Evolutionary conservation across 1,284 basidiomycete genomes (phyloP).

Genomic region (Moesziomyces globuligerus): DNA sequence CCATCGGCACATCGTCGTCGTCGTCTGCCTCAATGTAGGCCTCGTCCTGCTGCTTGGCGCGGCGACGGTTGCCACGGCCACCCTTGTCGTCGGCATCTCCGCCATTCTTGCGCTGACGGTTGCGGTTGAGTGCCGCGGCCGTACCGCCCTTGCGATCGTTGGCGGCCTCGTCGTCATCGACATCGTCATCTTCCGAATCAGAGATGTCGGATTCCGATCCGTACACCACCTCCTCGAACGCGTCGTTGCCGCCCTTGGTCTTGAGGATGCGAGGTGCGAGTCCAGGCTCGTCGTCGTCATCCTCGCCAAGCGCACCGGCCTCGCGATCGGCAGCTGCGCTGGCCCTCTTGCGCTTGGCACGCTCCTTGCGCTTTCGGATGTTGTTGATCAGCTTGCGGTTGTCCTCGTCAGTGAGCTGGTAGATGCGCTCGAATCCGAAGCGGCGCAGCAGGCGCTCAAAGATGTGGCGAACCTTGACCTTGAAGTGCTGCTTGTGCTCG

Average conservation of each 20-base stretch:
- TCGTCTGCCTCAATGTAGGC: conserved; percentile 74
- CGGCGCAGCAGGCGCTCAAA: conserved; percentile 94
- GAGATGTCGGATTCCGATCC: conserved; percentile 61
- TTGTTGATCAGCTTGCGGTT: conserved; percentile 83
- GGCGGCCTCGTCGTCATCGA: conserved; percentile 35
- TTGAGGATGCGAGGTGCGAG: conserved; percentile 44
- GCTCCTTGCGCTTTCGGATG: conserved; percentile 90
- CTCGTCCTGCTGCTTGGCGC: conserved; percentile 64
- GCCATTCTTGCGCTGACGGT: conserved; percentile 38
- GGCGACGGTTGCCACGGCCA: conserved; percentile 26
- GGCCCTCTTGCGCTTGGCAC: conserved; percentile 75
- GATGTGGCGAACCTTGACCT: conserved; percentile 93
- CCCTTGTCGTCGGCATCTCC: conserved; percentile 22
- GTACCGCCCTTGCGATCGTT: conserved; percentile 31
- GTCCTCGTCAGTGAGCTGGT: conserved; percentile 74
- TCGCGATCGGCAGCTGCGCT: conserved; percentile 70
- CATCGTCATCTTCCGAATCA: conserved; percentile 57
- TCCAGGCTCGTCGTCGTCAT: conserved; percentile 44
- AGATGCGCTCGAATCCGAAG: conserved; percentile 86
- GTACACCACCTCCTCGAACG: conserved; percentile 66
- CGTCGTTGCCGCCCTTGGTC: conserved; percentile 63
- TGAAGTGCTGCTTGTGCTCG: conserved; percentile 99
- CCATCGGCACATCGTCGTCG: conserved; percentile 95
- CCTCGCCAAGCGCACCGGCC: conserved; percentile 33
- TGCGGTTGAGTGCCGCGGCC: conserved; percentile 32